Conservation (phyloP, 805 yeast species). For the Metschnikowia cubensis region DNA sequence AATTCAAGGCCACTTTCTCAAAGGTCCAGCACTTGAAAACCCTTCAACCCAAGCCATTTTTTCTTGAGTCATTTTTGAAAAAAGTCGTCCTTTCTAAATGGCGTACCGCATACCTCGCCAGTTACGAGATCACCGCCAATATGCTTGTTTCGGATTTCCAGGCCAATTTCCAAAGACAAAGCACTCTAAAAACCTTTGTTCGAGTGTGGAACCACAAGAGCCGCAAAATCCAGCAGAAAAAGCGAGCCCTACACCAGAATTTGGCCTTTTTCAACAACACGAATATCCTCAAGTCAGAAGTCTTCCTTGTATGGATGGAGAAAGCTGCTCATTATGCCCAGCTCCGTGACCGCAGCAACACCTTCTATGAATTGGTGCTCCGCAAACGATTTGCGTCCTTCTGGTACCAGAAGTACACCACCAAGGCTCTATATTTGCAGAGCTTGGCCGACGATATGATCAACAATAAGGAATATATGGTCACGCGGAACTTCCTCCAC, state of each 20-base stretch:
- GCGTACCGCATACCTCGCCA: conserved; percentile 20
- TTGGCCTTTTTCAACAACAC: conserved; percentile 8
- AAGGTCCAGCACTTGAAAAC: neutral
- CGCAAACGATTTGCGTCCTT: conserved; percentile 26
- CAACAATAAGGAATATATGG: conserved; percentile 26
- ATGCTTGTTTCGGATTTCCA: conserved; percentile 20
- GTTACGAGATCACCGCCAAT: conserved; percentile 20
- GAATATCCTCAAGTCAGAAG: conserved; percentile 6
- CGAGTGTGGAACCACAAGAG: conserved; percentile 8
- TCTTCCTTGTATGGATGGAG: conserved; percentile 13
- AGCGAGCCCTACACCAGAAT: conserved; percentile 4
- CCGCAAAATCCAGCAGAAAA: neutral
- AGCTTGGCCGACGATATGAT: conserved; percentile 30
- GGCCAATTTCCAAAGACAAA: conserved; percentile 6
- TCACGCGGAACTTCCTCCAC: conserved; percentile 24
- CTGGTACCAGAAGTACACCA: conserved; percentile 33
- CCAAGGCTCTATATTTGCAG: conserved; percentile 21
- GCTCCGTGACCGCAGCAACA: conserved; percentile 1
- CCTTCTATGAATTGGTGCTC: conserved; percentile 7
- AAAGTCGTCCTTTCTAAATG: conserved; percentile 17
- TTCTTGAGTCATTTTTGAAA: neutral
- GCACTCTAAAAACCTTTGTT: conserved; percentile 1
- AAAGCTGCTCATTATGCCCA: neutral
- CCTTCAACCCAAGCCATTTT: no score
- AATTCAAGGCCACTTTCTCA: neutral